These are phyloP conservation scores for Fusarium mundagurra DNA, from an alignment of 2,329 filamentous ascomycete species.

Conservation along the genomic window DNA sequence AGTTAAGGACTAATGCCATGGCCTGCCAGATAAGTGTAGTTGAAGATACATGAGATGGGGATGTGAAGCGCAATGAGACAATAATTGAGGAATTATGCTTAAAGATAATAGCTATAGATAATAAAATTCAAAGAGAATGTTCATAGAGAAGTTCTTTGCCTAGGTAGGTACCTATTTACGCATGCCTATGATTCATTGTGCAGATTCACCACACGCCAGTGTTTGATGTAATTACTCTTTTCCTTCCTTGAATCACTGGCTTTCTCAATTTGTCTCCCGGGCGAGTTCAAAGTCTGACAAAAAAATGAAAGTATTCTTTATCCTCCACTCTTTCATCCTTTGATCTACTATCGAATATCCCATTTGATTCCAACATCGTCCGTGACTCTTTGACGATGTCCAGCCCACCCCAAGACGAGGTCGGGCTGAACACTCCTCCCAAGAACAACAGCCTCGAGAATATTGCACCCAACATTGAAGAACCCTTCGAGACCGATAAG, in stretches of 20 bases:
- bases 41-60: not conserved
- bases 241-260: not conserved
- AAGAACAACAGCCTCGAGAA: not conserved
- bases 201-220: not conserved
- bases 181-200: not conserved
- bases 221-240: not conserved
- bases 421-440: not conserved
- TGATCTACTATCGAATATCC: not conserved
- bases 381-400: not conserved
- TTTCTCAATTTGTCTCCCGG: not conserved
- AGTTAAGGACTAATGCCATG: not conserved
- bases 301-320: not conserved
- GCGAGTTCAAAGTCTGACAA: too few species aligned
- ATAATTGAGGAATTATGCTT: not conserved
- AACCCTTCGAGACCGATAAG: not conserved
- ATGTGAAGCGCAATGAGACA: not conserved
- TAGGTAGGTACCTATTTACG: fast-evolving
- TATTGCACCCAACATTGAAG: not conserved
- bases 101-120: not conserved
- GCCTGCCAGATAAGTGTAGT: not conserved
- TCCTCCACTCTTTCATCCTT: too few species aligned
- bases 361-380: too few species aligned
- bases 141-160: not conserved
- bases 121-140: not conserved
- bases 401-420: not conserved